Base-by-base conservation (phyloP, 2,329 filamentous ascomycete species). In the Xylariaceae sp. region DNA sequence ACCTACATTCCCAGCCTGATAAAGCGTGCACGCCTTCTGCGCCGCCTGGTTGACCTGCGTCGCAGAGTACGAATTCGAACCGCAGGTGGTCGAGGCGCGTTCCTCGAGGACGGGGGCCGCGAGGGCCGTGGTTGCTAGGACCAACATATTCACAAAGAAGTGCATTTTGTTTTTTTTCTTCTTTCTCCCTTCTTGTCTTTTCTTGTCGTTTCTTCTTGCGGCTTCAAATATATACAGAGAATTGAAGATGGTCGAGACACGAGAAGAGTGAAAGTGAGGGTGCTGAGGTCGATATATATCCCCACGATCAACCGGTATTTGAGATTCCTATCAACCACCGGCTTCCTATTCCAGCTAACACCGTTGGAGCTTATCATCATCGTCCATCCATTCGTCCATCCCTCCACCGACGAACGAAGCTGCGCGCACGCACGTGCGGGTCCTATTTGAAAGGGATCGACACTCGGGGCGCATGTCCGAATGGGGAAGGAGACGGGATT, bases 1-100 rank as follows among this genome's bases (percentile, higher is more conserved):
- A 47, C 13, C 3, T 62, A 64, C 85, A 53, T 66, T 65, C 53
- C 75, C 76, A 34, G 72, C 64, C 55, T 73, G 62, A 69, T 83
- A 78, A 66, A 82, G 78, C 17, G 72, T 68, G 74, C 79, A 86
- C 2, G 81, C 82, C 51, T 78, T 74, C 58, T 76, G 73, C 47
- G 78, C 70, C 45, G 85, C 84, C 8, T 76, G 72, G 62, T 72
- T 74, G 53, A 85, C 77, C 59, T 80, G 75, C 54, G 71, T 70
- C 51, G 76, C 73, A 53, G 74, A 77, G 75, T 87, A 87, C 71
- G 74, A 78, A 51, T 70, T 76, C 55, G 71, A 76, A 57, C 83
- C 83, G 70, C 85, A 87, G 53, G 77, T 80, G 75, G 71, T 74
- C 72, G 67, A 80, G 76, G 68, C 69, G n/a, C 66, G 77, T 73